Evolutionary conservation across 225 moss, liverwort and hornwort species (phyloP), one percentile per base, ranked within the genome.

Genomic region (Bryum argenteum): DNA sequence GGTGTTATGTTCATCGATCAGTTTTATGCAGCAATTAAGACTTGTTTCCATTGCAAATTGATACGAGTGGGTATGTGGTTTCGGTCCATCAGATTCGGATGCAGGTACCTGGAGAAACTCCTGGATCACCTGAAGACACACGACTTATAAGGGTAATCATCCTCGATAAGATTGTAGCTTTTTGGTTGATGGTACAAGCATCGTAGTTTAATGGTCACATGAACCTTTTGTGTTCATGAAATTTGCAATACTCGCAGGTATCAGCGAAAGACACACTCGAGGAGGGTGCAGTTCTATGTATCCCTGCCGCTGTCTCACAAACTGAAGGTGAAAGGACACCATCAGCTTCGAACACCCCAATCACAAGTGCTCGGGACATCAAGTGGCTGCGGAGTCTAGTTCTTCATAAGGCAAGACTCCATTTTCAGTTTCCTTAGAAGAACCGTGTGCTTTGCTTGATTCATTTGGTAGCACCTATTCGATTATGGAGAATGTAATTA

Each of bases 301-400:
- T 98, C 69, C 94, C 94, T 43, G 76, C 87, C 58, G 79, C 87
- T 72, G 75, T 94, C 37, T 79, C 81, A 10, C 70, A 66, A 61
- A 45, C 60, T 63, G 69, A 62, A 26, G 70, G 53, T 63, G 64
- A 80, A 37, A 75, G 53, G 14, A 63, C 39, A 33, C 33, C 33
- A 65, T 54, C 78, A 41, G 63, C 71, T 18, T 61, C 69, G 38
- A 58, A 69, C 33, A 64, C 79, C 64, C 79, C 66, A 58, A 62
- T 73, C 63, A 17, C 85, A 74, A 83, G 82, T 8, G 28, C 75
- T 51, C 79, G 84, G 41, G 92, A 97, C 51, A 67, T 84, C 5
- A 72, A 80, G 66, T 91, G 89, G 94, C 85, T 94, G 71, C 91
- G 91, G 24, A 85, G 85, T 82, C 78, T 87, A 45, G 77, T 98